Base-by-base conservation (phyloP, 2,329 filamentous ascomycete species). In the Biscogniauxia marginata region DNA sequence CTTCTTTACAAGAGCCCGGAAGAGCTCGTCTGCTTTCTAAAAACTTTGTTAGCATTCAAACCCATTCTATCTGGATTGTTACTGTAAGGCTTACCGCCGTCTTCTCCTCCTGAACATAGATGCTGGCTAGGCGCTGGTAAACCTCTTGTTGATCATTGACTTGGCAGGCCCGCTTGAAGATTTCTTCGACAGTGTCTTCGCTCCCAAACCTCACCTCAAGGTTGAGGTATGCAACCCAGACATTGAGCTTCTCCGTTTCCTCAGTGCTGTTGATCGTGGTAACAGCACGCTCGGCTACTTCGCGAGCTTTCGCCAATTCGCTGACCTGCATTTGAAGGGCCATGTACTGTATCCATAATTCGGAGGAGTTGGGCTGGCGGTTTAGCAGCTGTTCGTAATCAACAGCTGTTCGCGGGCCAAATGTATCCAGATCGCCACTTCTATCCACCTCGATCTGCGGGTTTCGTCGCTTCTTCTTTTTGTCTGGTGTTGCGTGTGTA, bases 281-380 rank as follows among this genome's bases (percentile, higher is more conserved):
- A 61, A 98, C 84, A 18, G 95, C 95, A 59, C 95, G 89, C 75
- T 97, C 90, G 1, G 91, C 93, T 57, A 97, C 88, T 63, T 93
- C 89, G 49, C 93, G 86, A 11, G 95, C 93, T 74, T 92, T 95
- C 59, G 88, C 85, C 19, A 96, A 81, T 74, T 99, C 95, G 70
- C 91, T 91, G 52, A 96, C 84, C 70, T 96, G 89, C 73, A 97
- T 87, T 75, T 98, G 91, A 82, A 96, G 96, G n/a, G 93, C 92
- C 91, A 99, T 98, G 77, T 99, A 99, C 63, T 91, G 85, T 53
- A 97, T 90, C 95, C 95, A 99, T 23, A 98, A 83, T 59, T 88
- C 81, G 0, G 93, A 96, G n/a, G 90, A 93, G 75, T 98, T 92
- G 2, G 95, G 92, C 71, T 96, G 90, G 54, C 92, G 91, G 20